Conservation (phyloP, 768 basidiomycete species). For the Termitomyces sp. region DNA sequence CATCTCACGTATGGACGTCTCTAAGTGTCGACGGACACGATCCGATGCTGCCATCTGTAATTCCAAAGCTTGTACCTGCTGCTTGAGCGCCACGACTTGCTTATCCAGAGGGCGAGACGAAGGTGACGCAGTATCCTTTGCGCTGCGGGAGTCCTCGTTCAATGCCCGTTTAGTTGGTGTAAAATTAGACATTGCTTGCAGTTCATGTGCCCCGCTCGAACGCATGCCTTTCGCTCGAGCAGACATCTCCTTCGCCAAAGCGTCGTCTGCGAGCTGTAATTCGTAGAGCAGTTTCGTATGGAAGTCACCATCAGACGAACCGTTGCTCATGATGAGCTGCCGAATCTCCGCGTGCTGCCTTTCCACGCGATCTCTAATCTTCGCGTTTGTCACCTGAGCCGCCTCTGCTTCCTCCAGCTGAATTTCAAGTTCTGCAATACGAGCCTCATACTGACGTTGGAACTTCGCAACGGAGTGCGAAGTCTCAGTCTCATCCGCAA, state of each 20-base stretch:
- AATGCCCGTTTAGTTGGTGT: slow-evolving; percentile 44
- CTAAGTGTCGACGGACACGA: slow-evolving; percentile 61
- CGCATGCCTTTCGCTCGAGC: slow-evolving; percentile 30
- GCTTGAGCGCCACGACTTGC: slow-evolving; percentile 49
- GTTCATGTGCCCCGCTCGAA: slow-evolving; percentile 28
- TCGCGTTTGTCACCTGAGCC: slow-evolving; percentile 43
- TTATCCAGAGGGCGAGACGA: slow-evolving; percentile 38
- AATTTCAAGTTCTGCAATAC: slow-evolving; percentile 58
- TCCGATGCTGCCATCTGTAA: slow-evolving; percentile 67
- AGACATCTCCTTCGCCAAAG: slow-evolving; percentile 48
- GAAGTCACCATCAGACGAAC: slow-evolving; percentile 58
- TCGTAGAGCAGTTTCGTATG: slow-evolving; percentile 59
- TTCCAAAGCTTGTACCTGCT: slow-evolving; percentile 66
- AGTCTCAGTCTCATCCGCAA: slow-evolving; percentile 58
- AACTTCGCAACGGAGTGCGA: slow-evolving; percentile 53
- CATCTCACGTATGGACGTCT: slow-evolving; percentile 54
- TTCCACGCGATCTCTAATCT: slow-evolving; percentile 60
- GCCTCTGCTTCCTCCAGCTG: slow-evolving; percentile 56
- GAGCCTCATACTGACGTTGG: slow-evolving; percentile 60
- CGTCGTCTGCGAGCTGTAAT: slow-evolving; percentile 57
- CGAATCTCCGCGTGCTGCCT: slow-evolving; percentile 72
- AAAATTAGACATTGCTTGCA: slow-evolving; percentile 37
- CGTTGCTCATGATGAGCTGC: slow-evolving; percentile 53
- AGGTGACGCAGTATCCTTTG: slow-evolving; percentile 28
- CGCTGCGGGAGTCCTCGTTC: slow-evolving; percentile 23